Evolutionary conservation across 2,329 filamentous ascomycete species (phyloP).

Genomic region (Penicillium psychrosexuale): DNA sequence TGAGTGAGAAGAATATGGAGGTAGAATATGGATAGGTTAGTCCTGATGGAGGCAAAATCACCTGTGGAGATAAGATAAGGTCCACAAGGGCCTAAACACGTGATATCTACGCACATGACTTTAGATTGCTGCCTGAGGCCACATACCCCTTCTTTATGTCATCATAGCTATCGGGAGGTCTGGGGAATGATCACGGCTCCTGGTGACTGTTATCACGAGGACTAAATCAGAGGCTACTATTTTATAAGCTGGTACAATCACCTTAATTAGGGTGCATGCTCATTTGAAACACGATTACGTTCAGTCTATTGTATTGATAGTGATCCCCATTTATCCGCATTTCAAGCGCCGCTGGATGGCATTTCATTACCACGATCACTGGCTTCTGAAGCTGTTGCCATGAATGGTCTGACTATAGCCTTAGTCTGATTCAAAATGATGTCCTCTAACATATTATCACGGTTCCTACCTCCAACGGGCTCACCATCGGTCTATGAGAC

Average conservation of each 20-base stretch:
- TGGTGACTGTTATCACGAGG: conserved; percentile 11
- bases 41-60: background rate
- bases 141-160: conserved; percentile 14
- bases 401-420: conserved; percentile 7
- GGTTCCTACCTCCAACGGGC: conserved; percentile 49
- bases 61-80: background rate
- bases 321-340: conserved; percentile 10
- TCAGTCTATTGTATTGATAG: background rate
- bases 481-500: conserved; percentile 50
- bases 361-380: conserved; percentile 2
- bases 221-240: conserved; percentile 16
- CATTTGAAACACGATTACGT: background rate
- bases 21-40: too few relatives aligned
- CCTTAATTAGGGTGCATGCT: background rate
- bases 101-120: background rate
- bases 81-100: background rate
- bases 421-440: conserved; percentile 34
- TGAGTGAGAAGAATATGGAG: background rate
- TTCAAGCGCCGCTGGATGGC: conserved; percentile 9
- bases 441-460: conserved; percentile 43
- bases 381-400: conserved; percentile 14
- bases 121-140: background rate
- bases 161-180: conserved; percentile 6
- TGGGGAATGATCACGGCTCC: conserved; percentile 6
- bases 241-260: background rate